Evolutionary conservation across 2,329 filamentous ascomycete species (phyloP).

Genomic region (Elsinoe ampelina): DNA sequence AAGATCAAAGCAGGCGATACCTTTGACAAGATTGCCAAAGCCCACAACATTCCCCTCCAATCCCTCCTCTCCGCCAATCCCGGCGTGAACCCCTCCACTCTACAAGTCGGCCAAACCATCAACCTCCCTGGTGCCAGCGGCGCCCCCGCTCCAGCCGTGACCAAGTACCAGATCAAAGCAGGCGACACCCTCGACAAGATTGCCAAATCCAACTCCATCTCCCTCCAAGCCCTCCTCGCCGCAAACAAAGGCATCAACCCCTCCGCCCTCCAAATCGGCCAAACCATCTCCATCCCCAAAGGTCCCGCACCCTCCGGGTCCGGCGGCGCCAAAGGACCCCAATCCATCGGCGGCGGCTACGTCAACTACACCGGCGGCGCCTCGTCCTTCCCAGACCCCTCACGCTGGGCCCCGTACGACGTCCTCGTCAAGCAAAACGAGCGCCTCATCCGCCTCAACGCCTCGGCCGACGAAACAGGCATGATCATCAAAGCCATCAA

Average conservation of each 20-base stretch:
- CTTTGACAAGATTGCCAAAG: not conserved
- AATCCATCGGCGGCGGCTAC: not conserved
- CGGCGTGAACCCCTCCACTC: not conserved
- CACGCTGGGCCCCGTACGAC: slow-evolving; percentile 4
- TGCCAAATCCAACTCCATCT: not conserved
- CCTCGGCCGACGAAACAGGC: not conserved
- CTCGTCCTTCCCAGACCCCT: not conserved
- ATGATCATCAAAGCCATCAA: slow-evolving; percentile 25
- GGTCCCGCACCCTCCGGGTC: not conserved
- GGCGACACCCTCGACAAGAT: slow-evolving; percentile 3
- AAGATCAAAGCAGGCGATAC: slow-evolving; percentile 8
- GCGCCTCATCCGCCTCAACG: slow-evolving; percentile 4
- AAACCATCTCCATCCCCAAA: slow-evolving; percentile 3
- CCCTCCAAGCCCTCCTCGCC: not conserved
- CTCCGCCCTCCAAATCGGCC: not conserved
- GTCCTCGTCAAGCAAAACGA: slow-evolving; percentile 4
- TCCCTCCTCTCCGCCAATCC: slow-evolving; percentile 2
- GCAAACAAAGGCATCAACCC: slow-evolving; percentile 7
- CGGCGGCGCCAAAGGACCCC: not conserved
- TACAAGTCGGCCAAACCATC: slow-evolving; percentile 5
- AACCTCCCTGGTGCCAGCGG: not conserved
- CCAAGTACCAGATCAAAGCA: slow-evolving; percentile 2
- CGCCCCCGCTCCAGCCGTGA: not conserved
- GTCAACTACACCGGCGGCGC: slow-evolving; percentile 1
- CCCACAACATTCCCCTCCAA: slow-evolving; percentile 1